phyloP scores from a whole-genome alignment of 2,329 filamentous ascomycete genomes.

The Cytospora piceicola region DNA sequence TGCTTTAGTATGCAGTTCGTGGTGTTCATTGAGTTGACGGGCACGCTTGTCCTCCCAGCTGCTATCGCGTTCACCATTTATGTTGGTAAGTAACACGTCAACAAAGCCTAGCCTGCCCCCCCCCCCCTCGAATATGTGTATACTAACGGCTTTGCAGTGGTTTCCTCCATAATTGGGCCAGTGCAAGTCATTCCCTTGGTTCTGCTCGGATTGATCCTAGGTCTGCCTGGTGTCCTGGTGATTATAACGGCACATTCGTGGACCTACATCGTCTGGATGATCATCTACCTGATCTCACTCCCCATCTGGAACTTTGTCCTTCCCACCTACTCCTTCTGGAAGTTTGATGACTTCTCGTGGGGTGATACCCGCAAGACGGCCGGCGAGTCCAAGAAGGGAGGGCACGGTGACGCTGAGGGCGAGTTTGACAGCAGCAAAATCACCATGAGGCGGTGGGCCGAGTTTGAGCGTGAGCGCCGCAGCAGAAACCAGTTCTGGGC shows the following conservation, averaged over 20 bases:
- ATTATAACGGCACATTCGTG: slow-evolving; percentile 90
- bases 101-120: neutral
- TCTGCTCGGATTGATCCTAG: slow-evolving; percentile 86
- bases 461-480: slow-evolving; percentile 78
- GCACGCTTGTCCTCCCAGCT: slow-evolving; percentile 91
- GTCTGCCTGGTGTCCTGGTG: slow-evolving; percentile 89
- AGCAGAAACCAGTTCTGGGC: slow-evolving; percentile 56
- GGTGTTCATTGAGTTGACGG: slow-evolving; percentile 91
- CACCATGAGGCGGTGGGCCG: slow-evolving; percentile 98
- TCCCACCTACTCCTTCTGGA: slow-evolving; percentile 95
- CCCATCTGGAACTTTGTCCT: slow-evolving; percentile 98
- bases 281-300: slow-evolving; percentile 90
- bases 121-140: slow-evolving; percentile 11
- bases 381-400: slow-evolving; percentile 84
- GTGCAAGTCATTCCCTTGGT: slow-evolving; percentile 90
- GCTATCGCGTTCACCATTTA: slow-evolving; percentile 98
- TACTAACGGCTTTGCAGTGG: slow-evolving; percentile 57
- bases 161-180: slow-evolving; percentile 80
- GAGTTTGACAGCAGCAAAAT: slow-evolving; percentile 99
- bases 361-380: slow-evolving; percentile 96
- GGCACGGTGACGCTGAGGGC: slow-evolving; percentile 79
- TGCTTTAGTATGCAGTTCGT: slow-evolving; percentile 99
- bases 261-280: slow-evolving; percentile 95
- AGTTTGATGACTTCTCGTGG: slow-evolving; percentile 99
- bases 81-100: slow-evolving; percentile 67